These are phyloP conservation scores for Calonectria hawksworthii DNA, from an alignment of 2,329 filamentous ascomycete species.

Conservation along the genomic window DNA sequence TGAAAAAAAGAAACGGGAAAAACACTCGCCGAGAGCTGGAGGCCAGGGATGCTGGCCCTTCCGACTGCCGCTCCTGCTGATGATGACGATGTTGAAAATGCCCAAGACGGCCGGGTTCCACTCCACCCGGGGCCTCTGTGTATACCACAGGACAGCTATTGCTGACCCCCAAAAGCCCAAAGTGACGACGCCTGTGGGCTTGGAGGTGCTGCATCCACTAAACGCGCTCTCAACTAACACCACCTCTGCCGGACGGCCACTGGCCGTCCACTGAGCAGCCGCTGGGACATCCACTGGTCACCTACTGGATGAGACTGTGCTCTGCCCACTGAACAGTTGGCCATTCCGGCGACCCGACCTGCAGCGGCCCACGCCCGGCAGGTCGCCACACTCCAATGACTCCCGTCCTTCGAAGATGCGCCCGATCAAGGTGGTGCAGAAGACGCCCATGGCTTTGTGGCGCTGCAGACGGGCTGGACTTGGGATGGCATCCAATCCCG, in stretches of 20 bases:
- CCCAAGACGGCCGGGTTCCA: constrained; percentile 1
- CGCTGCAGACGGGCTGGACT: constrained; percentile 19
- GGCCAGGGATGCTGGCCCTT: not conserved
- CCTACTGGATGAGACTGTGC: constrained; percentile 11
- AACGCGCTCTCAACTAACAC: constrained; percentile 14
- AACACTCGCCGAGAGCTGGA: not conserved
- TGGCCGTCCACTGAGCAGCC: not conserved
- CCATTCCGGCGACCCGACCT: constrained; percentile 2
- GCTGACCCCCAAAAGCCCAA: constrained; percentile 23
- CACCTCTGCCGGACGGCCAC: constrained; percentile 6
- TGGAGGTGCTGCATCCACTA: constrained; percentile 16
- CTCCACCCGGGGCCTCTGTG: constrained; percentile 2
- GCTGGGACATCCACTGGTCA: constrained; percentile 4
- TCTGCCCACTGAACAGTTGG: constrained; percentile 13
- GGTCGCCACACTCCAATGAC: not conserved
- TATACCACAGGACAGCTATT: constrained; percentile 7
- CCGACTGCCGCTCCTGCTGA: not conserved
- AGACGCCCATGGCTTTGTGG: constrained; percentile 17
- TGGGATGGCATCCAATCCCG: constrained; percentile 22
- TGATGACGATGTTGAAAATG: constrained; percentile 18
- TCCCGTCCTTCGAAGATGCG: constrained; percentile 7
- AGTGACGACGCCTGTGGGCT: constrained; percentile 19
- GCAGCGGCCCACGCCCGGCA: not conserved
- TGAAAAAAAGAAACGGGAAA: not conserved
- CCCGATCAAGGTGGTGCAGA: constrained; percentile 23